Percentiles rank a stretch among this genome's conserved stretches.
These are phyloP conservation scores for Rhizopogon roseolus DNA, from an alignment of 768 basidiomycete genomes.

Conservation along the genomic window DNA sequence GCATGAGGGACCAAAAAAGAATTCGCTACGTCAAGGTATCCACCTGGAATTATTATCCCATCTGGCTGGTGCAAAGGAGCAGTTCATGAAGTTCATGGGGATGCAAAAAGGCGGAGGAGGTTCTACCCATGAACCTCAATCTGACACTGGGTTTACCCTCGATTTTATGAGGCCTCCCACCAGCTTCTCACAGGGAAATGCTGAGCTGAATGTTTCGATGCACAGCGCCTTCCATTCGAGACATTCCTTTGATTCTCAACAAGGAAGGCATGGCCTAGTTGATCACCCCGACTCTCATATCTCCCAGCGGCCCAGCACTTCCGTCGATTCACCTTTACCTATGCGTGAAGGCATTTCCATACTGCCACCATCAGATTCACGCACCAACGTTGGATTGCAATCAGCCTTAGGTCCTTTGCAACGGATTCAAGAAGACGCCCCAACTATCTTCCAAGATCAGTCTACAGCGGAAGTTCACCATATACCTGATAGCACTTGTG, in stretches of 20 bases:
- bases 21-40: background rate
- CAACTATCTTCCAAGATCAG: background rate
- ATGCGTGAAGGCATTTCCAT: background rate
- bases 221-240: background rate
- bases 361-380: background rate
- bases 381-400: too few relatives aligned
- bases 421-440: background rate
- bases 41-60: background rate
- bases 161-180: background rate
- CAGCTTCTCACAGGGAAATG: background rate
- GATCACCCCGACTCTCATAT: background rate
- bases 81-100: background rate
- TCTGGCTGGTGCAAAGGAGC: background rate
- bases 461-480: background rate
- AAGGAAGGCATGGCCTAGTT: background rate
- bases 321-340: background rate
- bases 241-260: background rate
- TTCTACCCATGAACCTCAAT: background rate
- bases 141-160: background rate
- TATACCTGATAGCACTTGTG: too few relatives aligned
- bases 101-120: background rate
- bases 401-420: background rate
- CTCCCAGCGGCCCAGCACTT: background rate
- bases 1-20: slow-evolving; percentile 2
- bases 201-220: background rate